Conservation (phyloP, 805 yeast genomes). For the Wickerhamomyces sydowiorum region DNA sequence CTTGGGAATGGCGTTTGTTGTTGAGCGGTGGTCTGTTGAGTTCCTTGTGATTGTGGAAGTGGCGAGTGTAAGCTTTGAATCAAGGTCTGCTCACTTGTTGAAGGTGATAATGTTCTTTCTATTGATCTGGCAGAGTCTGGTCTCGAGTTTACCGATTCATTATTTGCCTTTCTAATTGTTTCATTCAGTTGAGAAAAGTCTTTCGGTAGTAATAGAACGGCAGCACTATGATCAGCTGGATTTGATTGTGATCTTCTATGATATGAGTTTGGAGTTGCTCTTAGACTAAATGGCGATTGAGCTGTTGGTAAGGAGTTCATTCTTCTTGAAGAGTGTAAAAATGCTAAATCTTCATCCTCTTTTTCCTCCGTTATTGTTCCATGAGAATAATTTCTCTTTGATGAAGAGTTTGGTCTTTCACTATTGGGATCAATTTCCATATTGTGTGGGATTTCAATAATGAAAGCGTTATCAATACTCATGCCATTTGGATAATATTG, state of each 20-base stretch:
- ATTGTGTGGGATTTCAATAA: conserved; percentile 41
- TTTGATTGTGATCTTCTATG: conserved; percentile 21
- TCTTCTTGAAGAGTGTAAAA: conserved; percentile 8
- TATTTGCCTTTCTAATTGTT: neutral
- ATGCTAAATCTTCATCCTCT: conserved; percentile 13
- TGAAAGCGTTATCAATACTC: conserved; percentile 57
- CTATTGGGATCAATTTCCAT: conserved; percentile 4
- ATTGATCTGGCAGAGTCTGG: neutral
- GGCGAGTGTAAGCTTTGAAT: no score
- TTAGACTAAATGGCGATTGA: conserved; percentile 2
- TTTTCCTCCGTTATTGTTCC: conserved; percentile 20
- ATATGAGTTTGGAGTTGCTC: conserved; percentile 7
- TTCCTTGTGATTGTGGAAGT: neutral
- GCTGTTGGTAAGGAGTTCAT: conserved; percentile 13
- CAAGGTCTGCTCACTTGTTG: neutral
- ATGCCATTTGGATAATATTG: conserved; percentile 61
- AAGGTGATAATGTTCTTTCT: neutral
- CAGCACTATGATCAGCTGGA: conserved; percentile 20
- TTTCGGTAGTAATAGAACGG: conserved; percentile 19
- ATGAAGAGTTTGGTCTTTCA: neutral
- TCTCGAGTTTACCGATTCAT: neutral
- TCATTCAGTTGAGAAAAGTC: conserved; percentile 4
- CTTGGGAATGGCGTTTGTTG: neutral
- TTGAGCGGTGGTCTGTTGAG: conserved; percentile 1
- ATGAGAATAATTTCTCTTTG: conserved; percentile 10